phyloP scores from a whole-genome alignment of 192 early-diverging fungal genomes.

The Podila epicladia region DNA sequence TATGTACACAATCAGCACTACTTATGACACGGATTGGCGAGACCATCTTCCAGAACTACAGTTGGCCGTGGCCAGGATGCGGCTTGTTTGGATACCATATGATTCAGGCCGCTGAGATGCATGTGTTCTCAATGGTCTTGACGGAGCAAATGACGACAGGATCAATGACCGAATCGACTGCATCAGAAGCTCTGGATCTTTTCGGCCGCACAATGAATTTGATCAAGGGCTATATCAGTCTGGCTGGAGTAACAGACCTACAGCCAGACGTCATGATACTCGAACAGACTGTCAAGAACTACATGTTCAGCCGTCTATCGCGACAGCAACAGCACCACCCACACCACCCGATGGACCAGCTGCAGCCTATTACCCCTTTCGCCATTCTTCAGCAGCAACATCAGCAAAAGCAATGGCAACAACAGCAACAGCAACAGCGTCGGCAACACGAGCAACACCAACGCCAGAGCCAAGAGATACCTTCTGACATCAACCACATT shows the following conservation, averaged over 20 bases:
- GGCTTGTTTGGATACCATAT: constrained; percentile 43
- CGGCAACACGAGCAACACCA: background rate
- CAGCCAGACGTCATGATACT: background rate
- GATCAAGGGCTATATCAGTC: constrained; percentile 19
- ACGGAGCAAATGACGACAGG: background rate
- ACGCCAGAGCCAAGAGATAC: background rate
- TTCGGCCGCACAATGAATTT: constrained; percentile 21
- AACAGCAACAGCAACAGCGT: background rate
- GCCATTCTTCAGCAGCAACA: constrained; percentile 12
- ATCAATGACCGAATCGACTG: background rate
- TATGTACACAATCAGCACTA: constrained; percentile 10
- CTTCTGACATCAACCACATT: background rate
- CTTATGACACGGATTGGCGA: constrained; percentile 31
- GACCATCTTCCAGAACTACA: constrained; percentile 33
- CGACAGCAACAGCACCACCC: background rate
- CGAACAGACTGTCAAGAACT: constrained; percentile 10
- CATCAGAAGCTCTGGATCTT: constrained; percentile 5
- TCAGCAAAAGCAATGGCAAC: constrained; percentile 11
- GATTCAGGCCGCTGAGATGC: constrained; percentile 32
- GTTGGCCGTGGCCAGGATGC: constrained; percentile 46
- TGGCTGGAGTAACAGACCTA: constrained; percentile 10
- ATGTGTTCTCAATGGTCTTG: constrained; percentile 20
- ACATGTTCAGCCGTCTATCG: constrained; percentile 3
- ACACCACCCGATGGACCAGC: background rate
- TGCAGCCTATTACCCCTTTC: background rate